Evolutionary conservation across 208 protist species (phyloP), one percentile per base, ranked within the genome.

Genomic region (Leishmania braziliensis): DNA sequence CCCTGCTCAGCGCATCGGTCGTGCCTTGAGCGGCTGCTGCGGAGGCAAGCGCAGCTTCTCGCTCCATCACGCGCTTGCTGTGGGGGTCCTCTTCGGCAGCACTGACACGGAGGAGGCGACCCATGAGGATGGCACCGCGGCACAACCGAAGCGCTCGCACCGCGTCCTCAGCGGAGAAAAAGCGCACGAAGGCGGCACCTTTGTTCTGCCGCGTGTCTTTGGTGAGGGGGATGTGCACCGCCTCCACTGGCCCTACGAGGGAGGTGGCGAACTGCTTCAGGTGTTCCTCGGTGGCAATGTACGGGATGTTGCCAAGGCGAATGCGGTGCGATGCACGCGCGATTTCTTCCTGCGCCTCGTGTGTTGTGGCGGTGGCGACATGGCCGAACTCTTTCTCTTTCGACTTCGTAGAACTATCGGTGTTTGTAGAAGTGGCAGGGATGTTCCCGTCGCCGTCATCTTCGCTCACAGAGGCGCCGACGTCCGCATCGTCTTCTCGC

Each of bases 251-350:
- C 0, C 98, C 97, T 65, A 99, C 95, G 10, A 88, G 97, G 1
- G 91, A 93, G 60, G 86, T 77, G 79, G 91, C 87, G 78, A 96
- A 97, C 85, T 98, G 86, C 77, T 94, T 89, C 26, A 99, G 83
- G 62, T 99, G 96, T 5, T 98, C 95, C 82, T 99, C 98, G 3
- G 91, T 99, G 8, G 93, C 91, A n/a, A 89, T 84, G 89, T 96
- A 99, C 0, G 98, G 88, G n/a, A 99, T 87, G 89, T 99, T 99
- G 70, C 91, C 88, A 20, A 99, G 81, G 56, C 98, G 98, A 36
- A 99, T 80, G n/a, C 98, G 95, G 36, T 93, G 94, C 8, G 93
- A 92, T 62, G 98, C 89, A 5, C 80, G 87, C 10, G 92, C 91
- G 53, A 93, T 81, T 29, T 86, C 90, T 39, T 88, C 85, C 71